Evolutionary conservation across 257 asterid genomes (phyloP).

Genomic region (Perilla frutescens): DNA sequence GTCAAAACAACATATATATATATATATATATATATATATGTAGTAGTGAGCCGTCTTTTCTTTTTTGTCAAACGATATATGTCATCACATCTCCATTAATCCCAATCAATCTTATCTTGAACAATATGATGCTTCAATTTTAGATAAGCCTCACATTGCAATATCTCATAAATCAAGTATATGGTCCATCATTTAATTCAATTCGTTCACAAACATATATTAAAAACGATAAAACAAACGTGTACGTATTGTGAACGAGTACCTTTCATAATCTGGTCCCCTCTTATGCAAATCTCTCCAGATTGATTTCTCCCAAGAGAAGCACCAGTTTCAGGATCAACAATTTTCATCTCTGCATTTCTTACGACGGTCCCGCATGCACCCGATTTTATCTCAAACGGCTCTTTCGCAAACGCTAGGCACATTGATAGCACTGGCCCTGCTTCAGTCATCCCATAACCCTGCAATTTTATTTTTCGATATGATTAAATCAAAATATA

Average conservation of each 20-base stretch:
- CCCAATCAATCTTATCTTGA: neutral
- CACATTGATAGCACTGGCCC: constrained; percentile 96
- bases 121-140: neutral
- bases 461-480: constrained; percentile 46
- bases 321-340: constrained; percentile 62
- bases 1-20: too few relatives aligned
- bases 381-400: constrained; percentile 80
- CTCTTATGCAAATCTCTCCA: constrained; percentile 91
- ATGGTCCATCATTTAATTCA: too few relatives aligned
- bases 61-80: neutral
- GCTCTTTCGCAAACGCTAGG: constrained; percentile 81
- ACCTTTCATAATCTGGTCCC: constrained; percentile 98
- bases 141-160: too few relatives aligned
- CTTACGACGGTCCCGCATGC: constrained; percentile 92
- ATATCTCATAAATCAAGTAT: too few relatives aligned
- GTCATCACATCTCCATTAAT: too few relatives aligned
- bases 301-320: constrained; percentile 72
- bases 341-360: constrained; percentile 87
- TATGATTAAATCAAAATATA: too few relatives aligned
- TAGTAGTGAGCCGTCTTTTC: too few relatives aligned
- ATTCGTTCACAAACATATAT: too few relatives aligned
- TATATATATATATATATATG: too few relatives aligned
- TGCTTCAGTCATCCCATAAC: constrained; percentile 97
- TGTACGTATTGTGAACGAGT: neutral
- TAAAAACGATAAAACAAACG: too few relatives aligned